Evolutionary conservation across 2,329 filamentous ascomycete genomes (phyloP), one percentile per base, ranked within the genome.

Genomic region (Colletotrichum somersetense): DNA sequence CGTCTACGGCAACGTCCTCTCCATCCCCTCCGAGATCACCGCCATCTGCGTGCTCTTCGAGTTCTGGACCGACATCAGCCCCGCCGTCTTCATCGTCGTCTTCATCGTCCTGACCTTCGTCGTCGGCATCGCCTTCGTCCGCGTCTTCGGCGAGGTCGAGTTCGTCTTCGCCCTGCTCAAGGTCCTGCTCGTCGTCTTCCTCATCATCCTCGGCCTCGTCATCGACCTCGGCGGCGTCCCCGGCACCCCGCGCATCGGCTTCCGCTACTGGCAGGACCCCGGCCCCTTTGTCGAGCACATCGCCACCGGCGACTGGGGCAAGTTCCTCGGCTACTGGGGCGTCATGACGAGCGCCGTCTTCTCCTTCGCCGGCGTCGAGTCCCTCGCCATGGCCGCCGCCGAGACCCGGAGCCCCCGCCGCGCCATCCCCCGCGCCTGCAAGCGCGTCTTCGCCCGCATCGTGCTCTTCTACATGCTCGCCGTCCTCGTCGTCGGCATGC

Each of bases 281-380:
- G 76, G 76, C 11, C 89, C 91, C 0, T 91, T 92, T 75, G 89
- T 91, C 44, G 88, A 91, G 75, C 89, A 91, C 77, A 87, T 92
- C n/a, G 75, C 76, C 10, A 55, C 76, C 12, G 73, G 74, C 0
- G 79, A 75, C 53, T 76, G 74, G 50, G 75, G 77, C 67, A 73
- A 73, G 55, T 85, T 85, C 3, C 59, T 78, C 79, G 76, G 76
- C 12, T 75, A 77, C 58, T 76, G 75, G 58, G 71, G 74, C 59
- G 74, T 77, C 58, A 73, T 77, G 59, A 75, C 76, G 48, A 70
- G 75, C 48, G 76, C 75, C 72, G 63, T 75, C 72, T 69, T 77
- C 64, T 74, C 75, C 67, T 78, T 77, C 53, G 74, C 75, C 23
- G 77, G 77, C 16, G 76, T 76, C 20, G 78, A 73, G 67, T 71